Evolutionary conservation across 192 early-diverging fungal species (phyloP).

Genomic region (Haplosporangium gracile): DNA sequence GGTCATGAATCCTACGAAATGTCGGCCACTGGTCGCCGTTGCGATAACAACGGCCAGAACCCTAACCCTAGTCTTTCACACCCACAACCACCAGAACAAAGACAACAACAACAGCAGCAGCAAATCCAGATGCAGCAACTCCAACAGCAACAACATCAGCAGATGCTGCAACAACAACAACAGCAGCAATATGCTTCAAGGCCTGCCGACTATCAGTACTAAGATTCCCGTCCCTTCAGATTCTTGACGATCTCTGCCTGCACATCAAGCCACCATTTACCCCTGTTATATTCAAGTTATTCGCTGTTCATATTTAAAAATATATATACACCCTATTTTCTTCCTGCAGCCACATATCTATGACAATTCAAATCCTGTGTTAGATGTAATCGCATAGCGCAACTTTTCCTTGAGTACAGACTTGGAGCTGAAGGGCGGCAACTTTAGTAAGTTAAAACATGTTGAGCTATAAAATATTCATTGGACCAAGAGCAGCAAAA

Average conservation of each 20-base stretch:
- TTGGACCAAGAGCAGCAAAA: constrained; percentile 55
- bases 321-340: neutral
- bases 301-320: neutral
- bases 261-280: neutral
- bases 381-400: constrained; percentile 75
- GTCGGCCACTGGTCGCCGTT: neutral
- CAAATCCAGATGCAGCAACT: constrained; percentile 9
- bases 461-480: constrained; percentile 18
- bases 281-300: neutral
- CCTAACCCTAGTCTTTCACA: constrained; percentile 4
- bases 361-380: constrained; percentile 81
- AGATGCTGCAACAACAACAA: constrained; percentile 28
- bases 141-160: constrained; percentile 26
- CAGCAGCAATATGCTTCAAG: constrained; percentile 18
- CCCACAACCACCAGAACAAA: constrained; percentile 15
- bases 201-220: constrained; percentile 38
- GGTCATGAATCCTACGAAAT: constrained; percentile 28
- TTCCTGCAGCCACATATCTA: neutral
- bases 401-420: constrained; percentile 71
- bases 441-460: constrained; percentile 46
- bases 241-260: neutral
- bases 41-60: neutral
- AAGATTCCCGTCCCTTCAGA: neutral
- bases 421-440: constrained; percentile 60
- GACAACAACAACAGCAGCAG: constrained; percentile 23